Evolutionary conservation across 257 asterid species (phyloP).

Genomic region (Solanum sparsipilum): DNA sequence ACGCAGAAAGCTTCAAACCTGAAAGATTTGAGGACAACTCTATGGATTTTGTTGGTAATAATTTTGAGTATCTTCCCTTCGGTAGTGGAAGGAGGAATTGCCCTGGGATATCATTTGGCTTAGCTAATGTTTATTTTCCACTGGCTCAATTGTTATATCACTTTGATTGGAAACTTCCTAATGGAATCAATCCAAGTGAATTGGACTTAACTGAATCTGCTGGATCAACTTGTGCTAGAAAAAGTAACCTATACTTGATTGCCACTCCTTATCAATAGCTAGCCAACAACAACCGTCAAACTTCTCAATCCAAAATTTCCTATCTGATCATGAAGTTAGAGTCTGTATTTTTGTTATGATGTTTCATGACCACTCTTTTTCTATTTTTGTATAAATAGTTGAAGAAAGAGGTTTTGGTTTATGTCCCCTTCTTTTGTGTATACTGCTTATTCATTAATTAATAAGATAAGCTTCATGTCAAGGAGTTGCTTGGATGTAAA

Average conservation of each 20-base stretch:
- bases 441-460: too few relatives aligned
- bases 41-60: background rate
- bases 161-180: background rate
- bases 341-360: too few relatives aligned
- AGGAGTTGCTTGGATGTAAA: too few relatives aligned
- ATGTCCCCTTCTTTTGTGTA: too few relatives aligned
- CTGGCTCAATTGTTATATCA: background rate
- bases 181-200: background rate
- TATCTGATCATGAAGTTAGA: too few relatives aligned
- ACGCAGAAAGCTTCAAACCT: background rate
- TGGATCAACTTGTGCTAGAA: background rate
- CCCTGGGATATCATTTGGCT: background rate
- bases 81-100: background rate
- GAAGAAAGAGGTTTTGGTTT: too few relatives aligned
- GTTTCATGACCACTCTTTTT: too few relatives aligned
- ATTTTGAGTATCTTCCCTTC: background rate
- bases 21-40: background rate
- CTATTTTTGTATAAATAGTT: too few relatives aligned
- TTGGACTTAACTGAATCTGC: background rate
- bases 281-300: too few relatives aligned
- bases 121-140: background rate
- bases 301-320: too few relatives aligned
- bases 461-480: too few relatives aligned
- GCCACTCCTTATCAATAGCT: background rate
- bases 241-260: background rate